Base-by-base conservation (phyloP, 169 alveolate species). In the Pseudocohnilembus persalinus region DNA sequence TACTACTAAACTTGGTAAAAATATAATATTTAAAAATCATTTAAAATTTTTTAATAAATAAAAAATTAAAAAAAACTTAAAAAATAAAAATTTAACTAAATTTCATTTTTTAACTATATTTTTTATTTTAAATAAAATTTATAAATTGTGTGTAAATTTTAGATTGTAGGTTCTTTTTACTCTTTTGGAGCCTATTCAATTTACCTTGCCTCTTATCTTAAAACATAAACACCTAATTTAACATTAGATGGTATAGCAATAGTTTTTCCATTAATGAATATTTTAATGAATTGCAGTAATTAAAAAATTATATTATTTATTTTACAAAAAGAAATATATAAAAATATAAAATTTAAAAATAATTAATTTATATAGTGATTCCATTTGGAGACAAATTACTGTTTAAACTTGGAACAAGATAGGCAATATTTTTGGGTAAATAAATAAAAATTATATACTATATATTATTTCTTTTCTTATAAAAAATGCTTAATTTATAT, bases 131-230 rank as follows among this genome's bases (percentile, higher is more conserved):
- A 11, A 34, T 49, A 79, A 79, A 63, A 79, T n/a, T n/a, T n/a
- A n/a, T n/a, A n/a, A n/a, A n/a, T n/a, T n/a, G n/a, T n/a, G n/a
- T n/a, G n/a, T n/a, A n/a, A n/a, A n/a, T n/a, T n/a, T n/a, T n/a
- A n/a, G 84, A 63, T 79, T 4, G 29, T 79, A 79, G 84, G 84
- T 64, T 79, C 84, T 0, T 79, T 79, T 63, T 79, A 79, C 31
- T 79, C 84, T 0, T 79, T 68, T 63, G 84, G 84, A 64, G 84
- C 77, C 30, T 79, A 79, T 79, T 79, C 84, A 29, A 79, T 79
- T 79, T 79, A 79, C n/a, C 64, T 63, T 6, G 35, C 84, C 4
- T 34, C 75, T 27, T 79, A 79, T 64, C 49, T 79, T 29, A 79
- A 79, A 29, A 33, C 84, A 35, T 34, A 28, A 29, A 75, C 34